Conservation (phyloP, 768 basidiomycete species). For the Gloeostereum incarnatum region DNA sequence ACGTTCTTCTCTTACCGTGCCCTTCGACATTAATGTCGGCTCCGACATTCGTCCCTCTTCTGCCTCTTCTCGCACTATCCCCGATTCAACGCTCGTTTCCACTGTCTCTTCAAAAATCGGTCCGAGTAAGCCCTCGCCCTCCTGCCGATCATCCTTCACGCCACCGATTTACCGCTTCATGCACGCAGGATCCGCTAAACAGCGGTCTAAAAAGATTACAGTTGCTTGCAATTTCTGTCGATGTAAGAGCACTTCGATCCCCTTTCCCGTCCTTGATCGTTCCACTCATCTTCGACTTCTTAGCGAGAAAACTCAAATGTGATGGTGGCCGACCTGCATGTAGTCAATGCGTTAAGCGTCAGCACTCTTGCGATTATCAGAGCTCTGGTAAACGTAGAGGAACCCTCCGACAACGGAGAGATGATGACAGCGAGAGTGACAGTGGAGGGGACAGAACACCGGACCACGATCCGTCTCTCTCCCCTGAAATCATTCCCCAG, state of each 20-base stretch:
- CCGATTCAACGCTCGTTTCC: constrained; percentile 17
- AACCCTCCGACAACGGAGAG: constrained; percentile 45
- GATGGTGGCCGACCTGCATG: constrained; percentile 82
- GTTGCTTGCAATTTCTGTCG: constrained; percentile 90
- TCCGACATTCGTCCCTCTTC: constrained; percentile 34
- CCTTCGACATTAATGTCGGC: constrained; percentile 28
- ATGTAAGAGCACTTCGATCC: constrained; percentile 41
- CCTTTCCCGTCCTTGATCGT: constrained; percentile 5
- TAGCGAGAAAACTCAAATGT: constrained; percentile 84
- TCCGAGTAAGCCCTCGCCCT: constrained; percentile 25
- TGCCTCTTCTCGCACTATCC: constrained; percentile 25
- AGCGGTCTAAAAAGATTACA: constrained; percentile 77
- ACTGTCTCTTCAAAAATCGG: constrained; percentile 10
- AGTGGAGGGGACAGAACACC: constrained; percentile 53
- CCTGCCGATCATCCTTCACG: constrained; percentile 7
- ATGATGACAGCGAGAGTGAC: constrained; percentile 60
- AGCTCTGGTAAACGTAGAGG: constrained; percentile 69
- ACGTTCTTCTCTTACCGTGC: constrained; percentile 35
- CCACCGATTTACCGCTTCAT: constrained; percentile 7
- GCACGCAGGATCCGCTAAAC: constrained; percentile 51
- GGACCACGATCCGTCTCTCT: constrained; percentile 45
- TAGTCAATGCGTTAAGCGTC: constrained; percentile 72
- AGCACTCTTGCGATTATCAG: constrained; percentile 74
- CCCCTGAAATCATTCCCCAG: constrained; percentile 42
- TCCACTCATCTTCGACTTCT: constrained; percentile 12